These are phyloP conservation scores for Lagerstroemia speciosa DNA, from an alignment of 345 rosid genomes.

Conservation along the genomic window DNA sequence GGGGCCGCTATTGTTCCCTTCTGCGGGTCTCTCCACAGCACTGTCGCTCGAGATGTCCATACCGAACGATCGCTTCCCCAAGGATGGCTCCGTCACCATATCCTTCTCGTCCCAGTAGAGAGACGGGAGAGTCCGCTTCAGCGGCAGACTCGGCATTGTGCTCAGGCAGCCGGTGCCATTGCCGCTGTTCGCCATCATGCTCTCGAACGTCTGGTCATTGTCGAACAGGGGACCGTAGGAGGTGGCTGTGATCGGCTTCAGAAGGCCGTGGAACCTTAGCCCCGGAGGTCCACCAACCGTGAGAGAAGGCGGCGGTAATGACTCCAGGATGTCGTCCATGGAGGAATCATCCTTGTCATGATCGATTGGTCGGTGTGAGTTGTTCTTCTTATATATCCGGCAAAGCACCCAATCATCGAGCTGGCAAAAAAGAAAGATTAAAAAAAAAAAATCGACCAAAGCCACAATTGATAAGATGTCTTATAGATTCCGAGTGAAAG, in stretches of 20 bases:
- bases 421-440: conserved; percentile 24
- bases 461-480: background rate
- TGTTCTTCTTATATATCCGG: conserved; percentile 82
- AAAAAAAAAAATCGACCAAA: too few species aligned
- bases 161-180: conserved; percentile 12
- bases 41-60: conserved; percentile 11
- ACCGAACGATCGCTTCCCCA: conserved; percentile 46
- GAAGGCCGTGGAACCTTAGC: conserved; percentile 9
- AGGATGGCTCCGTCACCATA: conserved; percentile 19
- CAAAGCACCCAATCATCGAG: conserved; percentile 98
- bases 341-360: conserved; percentile 49
- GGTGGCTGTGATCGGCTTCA: conserved; percentile 3
- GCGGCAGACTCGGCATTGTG: conserved; percentile 21
- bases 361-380: conserved; percentile 35
- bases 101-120: conserved; percentile 53
- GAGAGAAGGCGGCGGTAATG: conserved; percentile 43
- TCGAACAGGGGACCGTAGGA: conserved; percentile 24
- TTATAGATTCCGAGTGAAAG: too few species aligned
- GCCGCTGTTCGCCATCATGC: conserved; percentile 21
- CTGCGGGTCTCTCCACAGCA: conserved; percentile 1
- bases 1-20: conserved; percentile 24
- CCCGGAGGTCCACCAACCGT: conserved; percentile 21
- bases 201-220: conserved; percentile 34
- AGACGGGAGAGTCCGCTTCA: conserved; percentile 50
- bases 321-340: conserved; percentile 39